A percentile compares a stretch with the other conserved stretches of the same genome.
phyloP scores from a whole-genome alignment of 306 rosid species.

The Fragaria vesca region DNA sequence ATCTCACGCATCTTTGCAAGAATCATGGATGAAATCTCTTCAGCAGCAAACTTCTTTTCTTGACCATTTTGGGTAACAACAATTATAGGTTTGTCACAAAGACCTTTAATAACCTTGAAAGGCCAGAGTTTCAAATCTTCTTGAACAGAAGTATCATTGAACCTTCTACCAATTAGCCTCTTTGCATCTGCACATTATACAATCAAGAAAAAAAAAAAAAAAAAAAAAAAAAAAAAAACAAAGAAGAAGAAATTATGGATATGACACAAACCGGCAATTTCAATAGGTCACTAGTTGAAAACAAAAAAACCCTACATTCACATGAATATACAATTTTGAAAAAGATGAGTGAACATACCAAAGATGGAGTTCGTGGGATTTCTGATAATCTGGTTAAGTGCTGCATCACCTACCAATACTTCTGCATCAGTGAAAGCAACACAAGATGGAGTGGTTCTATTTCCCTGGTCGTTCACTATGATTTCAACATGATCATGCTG shows the following conservation, averaged over 20 bases:
- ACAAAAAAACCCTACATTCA: not conserved
- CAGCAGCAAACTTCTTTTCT: conserved; percentile 6
- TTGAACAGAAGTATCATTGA: not conserved
- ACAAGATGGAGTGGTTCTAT: conserved; percentile 13
- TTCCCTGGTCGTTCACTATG: conserved; percentile 8
- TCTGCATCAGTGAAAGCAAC: conserved; percentile 16
- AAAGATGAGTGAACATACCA: not conserved
- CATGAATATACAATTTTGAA: not conserved
- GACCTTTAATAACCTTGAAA: not conserved
- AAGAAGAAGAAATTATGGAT: not conserved
- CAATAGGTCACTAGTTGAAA: not conserved
- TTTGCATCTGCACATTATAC: conserved; percentile 1
- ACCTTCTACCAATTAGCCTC: conserved; percentile 14
- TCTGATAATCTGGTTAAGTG: not conserved
- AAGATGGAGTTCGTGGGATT: conserved; percentile 14
- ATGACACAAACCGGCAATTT: not conserved
- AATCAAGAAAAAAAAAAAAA: not conserved
- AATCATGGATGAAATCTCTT: conserved; percentile 6
- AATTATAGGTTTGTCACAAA: not conserved
- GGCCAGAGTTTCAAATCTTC: conserved; percentile 9
- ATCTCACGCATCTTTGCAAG: not conserved
- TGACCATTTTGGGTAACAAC: not conserved
- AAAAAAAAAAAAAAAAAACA: not conserved
- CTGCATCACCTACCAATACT: not conserved
- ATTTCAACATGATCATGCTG: conserved; percentile 1